Evolutionary conservation across 2,329 filamentous ascomycete genomes (phyloP), one percentile per base, ranked within the genome.

Genomic region (Aureobasidium namibiae): DNA sequence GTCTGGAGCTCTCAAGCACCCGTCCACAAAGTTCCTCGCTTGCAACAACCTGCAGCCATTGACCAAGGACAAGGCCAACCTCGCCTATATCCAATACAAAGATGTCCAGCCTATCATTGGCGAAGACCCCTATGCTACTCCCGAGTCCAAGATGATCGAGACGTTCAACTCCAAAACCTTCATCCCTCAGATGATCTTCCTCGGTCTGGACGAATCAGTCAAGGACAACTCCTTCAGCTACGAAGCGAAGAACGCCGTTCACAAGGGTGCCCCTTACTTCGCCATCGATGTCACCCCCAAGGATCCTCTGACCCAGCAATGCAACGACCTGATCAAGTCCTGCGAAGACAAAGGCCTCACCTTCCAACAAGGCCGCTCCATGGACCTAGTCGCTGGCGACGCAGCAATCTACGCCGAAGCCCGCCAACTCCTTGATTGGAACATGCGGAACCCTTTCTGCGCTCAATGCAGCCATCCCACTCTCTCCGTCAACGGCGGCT

Each of bases 361-460:
- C 0, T 89, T 96, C 63, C 80, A 86, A 38, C 79, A 84, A 60
- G 85, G 89, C 14, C 78, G 88, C 61, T 78, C 87, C 44, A 78
- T 87, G 73, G 79, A 78, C 9, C 77, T 90, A 33, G 76, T 78
- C 4, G 78, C 85, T 1, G 76, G 82, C 63, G 80, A 85, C 68
- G 94, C 92, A 61, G 90, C 92, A 52, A 88, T 96, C 46, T 96
- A 91, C 66, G 92, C 90, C 14, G 90, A 96, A 73, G 89, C 91
- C 8, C 86, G 92, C 59, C 88, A 91, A 46, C 80, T 96, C 26
- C 78, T 95, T 36, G 94, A 97, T 76, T 99, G 94, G 94, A 97
- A 99, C 75, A 80, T 80, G 26, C 88, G 92, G 54, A 96, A 95
- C 74, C 88, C 87, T 31, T 99, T 90, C 79, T 99, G 94, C 73